Evolutionary conservation across 441 rosid genomes (phyloP), one percentile per base, ranked within the genome.

Genomic region (Theobroma grandiflorum): DNA sequence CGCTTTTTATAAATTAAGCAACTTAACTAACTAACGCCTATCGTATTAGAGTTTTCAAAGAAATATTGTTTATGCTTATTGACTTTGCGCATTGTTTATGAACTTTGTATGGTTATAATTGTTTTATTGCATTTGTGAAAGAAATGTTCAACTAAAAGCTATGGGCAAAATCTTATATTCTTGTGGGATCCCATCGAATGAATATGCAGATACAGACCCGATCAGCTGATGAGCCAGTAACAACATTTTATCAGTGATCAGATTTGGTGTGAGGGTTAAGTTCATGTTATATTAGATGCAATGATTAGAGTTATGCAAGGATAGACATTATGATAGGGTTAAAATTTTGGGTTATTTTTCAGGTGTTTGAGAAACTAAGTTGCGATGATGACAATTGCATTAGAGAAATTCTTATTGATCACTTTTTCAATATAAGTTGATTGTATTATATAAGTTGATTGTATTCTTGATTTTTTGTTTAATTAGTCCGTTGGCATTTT

Each of bases 181-280:
- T n/a, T n/a, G n/a, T n/a, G n/a, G n/a, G n/a, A n/a, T n/a, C n/a
- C n/a, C n/a, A n/a, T n/a, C n/a, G n/a, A n/a, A n/a, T n/a, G n/a
- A n/a, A n/a, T n/a, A n/a, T n/a, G n/a, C n/a, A n/a, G n/a, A n/a
- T n/a, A n/a, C n/a, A n/a, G 84, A 92, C 87, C 18, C 87, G 92
- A 18, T 92, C 93, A 33, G 96, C 93, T 58, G 94, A 92, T 79
- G 92, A 91, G 79, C 93, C 94, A 0, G 92, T 88, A 53, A 89
- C 93, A 14, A 86, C 88, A 16, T 89, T 92, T 83, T 92, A 87
- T 84, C 84, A 81, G 78, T 88, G 87, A 85, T 8, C 85, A 64
- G 75, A 80, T 71, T 76, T 88, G 93, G 91, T 84, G 88, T 12
- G 90, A 87, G 72, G 91, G 84, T 65, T 90, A 84, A 83, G 40